phyloP scores from a whole-genome alignment of 331 rosid species.

The Telfairia occidentalis region DNA sequence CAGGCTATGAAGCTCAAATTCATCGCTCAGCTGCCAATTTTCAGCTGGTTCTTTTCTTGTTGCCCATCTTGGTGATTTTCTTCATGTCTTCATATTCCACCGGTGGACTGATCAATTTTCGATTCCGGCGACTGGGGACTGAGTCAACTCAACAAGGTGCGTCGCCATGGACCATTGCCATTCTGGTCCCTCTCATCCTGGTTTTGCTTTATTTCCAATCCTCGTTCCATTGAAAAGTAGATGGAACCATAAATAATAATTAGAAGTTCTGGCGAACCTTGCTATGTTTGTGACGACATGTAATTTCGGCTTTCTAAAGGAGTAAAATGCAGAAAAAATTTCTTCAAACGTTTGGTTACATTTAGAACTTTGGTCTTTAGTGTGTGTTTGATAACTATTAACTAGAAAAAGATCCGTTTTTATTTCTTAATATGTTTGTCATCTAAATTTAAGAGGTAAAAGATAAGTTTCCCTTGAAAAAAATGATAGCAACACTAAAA shows the following conservation, averaged over 20 bases:
- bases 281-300: neutral
- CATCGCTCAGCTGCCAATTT: slow-evolving; percentile 25
- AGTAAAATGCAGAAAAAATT: neutral
- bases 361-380: too few relatives aligned
- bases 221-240: slow-evolving; percentile 34
- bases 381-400: too few relatives aligned
- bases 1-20: slow-evolving; percentile 32
- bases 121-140: slow-evolving; percentile 1
- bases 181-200: slow-evolving; percentile 29
- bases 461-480: too few relatives aligned
- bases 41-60: slow-evolving; percentile 37
- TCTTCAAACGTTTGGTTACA: neutral
- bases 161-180: slow-evolving; percentile 37
- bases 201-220: slow-evolving; percentile 37
- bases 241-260: slow-evolving; percentile 16
- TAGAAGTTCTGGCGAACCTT: slow-evolving; percentile 18
- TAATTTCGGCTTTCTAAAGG: neutral
- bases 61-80: slow-evolving; percentile 37
- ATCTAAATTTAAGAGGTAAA: too few relatives aligned
- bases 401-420: too few relatives aligned
- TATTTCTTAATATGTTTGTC: too few relatives aligned
- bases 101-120: slow-evolving; percentile 21
- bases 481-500: too few relatives aligned
- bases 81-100: slow-evolving; percentile 37
- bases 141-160: slow-evolving; percentile 12